These are phyloP conservation scores for Thuidium tamariscinum DNA, from an alignment of 225 moss, liverwort and hornwort genomes.

Conservation along the genomic window DNA sequence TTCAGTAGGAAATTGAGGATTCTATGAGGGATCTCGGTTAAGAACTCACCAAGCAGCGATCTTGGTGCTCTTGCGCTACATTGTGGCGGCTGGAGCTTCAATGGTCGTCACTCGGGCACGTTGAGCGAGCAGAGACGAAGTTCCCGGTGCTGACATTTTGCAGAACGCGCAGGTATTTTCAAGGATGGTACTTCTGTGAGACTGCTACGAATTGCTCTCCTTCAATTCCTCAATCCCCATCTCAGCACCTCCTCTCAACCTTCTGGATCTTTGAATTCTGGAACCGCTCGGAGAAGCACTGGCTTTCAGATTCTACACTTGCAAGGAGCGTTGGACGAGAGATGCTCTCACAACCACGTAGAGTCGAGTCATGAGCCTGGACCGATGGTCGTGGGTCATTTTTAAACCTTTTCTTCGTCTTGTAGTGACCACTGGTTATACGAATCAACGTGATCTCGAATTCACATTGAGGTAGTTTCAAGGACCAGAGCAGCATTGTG, in stretches of 20 bases:
- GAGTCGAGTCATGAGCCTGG: neutral
- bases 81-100: neutral
- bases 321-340: neutral
- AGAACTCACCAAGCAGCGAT: neutral
- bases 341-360: neutral
- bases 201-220: neutral
- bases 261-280: neutral
- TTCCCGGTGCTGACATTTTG: neutral
- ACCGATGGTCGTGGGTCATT: neutral
- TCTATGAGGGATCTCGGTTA: neutral
- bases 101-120: neutral
- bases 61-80: neutral
- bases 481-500: neutral
- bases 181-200: neutral
- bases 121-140: neutral
- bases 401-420: neutral
- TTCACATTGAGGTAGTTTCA: neutral
- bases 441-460: neutral
- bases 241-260: neutral
- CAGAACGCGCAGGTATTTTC: neutral
- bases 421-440: neutral
- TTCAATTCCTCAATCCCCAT: neutral
- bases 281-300: neutral
- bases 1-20: neutral
- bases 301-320: neutral